These are phyloP conservation scores for Botrytis aclada DNA, from an alignment of 2,329 filamentous ascomycete species.

Conservation along the genomic window DNA sequence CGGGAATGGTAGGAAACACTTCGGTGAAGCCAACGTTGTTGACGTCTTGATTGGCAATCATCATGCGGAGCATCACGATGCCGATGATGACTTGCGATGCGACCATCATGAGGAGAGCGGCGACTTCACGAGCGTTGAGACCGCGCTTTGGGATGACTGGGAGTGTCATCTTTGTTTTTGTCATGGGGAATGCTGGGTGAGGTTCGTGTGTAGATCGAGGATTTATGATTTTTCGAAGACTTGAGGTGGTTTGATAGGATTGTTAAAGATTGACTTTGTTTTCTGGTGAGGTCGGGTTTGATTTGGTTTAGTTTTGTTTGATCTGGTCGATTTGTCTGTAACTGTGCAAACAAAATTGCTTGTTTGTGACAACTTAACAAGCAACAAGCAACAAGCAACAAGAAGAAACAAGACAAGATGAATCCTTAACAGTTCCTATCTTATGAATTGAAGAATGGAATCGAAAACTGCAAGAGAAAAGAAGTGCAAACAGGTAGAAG, in stretches of 20 bases:
- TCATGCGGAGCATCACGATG: background rate
- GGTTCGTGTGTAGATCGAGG: background rate
- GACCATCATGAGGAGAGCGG: background rate
- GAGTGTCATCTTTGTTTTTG: background rate
- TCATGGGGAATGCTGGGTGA: background rate
- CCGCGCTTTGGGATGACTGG: background rate
- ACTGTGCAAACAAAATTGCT: background rate
- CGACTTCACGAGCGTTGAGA: background rate
- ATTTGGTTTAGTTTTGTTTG: fast-evolving
- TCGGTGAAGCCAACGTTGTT: background rate
- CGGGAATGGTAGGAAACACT: fast-evolving
- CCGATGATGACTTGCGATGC: background rate
- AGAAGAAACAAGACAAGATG: background rate
- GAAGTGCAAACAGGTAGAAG: background rate
- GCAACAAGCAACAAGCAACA: background rate
- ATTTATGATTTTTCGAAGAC: background rate
- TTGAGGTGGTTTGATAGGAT: background rate
- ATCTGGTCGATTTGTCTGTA: background rate
- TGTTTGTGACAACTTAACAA: background rate
- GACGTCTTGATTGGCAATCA: background rate
- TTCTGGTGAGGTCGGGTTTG: background rate
- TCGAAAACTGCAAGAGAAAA: background rate
- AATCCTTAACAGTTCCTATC: background rate
- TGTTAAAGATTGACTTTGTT: background rate
- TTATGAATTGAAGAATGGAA: background rate